Conservation (phyloP, 768 basidiomycete genomes). For the Mycena rosella region DNA sequence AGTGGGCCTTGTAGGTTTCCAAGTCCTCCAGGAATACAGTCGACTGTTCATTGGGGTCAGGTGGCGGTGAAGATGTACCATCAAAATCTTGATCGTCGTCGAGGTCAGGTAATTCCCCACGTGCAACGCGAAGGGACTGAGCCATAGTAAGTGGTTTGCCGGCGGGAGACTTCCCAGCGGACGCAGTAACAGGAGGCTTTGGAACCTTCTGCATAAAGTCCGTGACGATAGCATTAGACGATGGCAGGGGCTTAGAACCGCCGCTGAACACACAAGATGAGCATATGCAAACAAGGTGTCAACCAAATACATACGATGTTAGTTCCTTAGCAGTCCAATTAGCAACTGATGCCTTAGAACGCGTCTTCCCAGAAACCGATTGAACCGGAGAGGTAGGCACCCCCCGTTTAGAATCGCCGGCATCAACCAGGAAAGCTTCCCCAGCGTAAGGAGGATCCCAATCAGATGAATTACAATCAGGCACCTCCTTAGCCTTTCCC, state of each 20-base stretch:
- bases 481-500: not conserved
- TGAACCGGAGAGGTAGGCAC: too few relatives aligned
- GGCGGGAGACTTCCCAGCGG: not conserved
- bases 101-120: not conserved
- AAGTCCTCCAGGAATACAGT: conserved; percentile 5
- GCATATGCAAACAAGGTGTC: too few relatives aligned
- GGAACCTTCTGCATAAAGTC: too few relatives aligned
- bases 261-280: too few relatives aligned
- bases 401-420: too few relatives aligned
- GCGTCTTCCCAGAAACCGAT: too few relatives aligned
- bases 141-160: not conserved
- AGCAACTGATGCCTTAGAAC: too few relatives aligned
- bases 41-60: not conserved
- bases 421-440: not conserved
- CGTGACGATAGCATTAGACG: too few relatives aligned
- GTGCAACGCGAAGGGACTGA: not conserved
- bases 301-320: too few relatives aligned
- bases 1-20: conserved; percentile 4
- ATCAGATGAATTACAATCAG: too few relatives aligned
- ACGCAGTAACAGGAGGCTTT: not conserved
- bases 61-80: not conserved
- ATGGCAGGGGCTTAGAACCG: too few relatives aligned
- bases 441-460: not conserved
- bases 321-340: too few relatives aligned
- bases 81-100: not conserved